Conservation (phyloP, 495 filamentous ascomycete genomes). For the Podospora pseudopauciseta region DNA sequence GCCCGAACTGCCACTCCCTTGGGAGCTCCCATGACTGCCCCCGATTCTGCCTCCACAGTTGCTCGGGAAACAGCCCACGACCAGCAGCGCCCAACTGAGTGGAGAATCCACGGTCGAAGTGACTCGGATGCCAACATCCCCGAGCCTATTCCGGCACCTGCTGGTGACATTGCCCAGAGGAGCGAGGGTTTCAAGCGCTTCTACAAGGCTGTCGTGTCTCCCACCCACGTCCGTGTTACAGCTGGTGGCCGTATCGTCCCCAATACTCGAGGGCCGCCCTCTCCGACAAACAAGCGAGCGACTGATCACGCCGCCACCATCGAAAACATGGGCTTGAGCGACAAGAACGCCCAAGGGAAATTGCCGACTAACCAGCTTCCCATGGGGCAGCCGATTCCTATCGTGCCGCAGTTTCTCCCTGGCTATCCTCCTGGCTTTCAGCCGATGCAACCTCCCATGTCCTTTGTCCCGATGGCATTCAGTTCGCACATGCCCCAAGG, state of each 20-base stretch:
- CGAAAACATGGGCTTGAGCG: constrained; percentile 16
- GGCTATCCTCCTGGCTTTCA: constrained; percentile 32
- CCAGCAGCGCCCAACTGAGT: constrained; percentile 26
- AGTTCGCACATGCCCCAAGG: constrained; percentile 27
- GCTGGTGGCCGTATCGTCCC: constrained; percentile 55
- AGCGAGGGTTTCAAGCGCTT: constrained; percentile 55
- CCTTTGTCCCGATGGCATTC: constrained; percentile 31
- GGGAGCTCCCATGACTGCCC: too few relatives aligned
- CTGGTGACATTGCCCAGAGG: constrained; percentile 43
- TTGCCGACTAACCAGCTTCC: constrained; percentile 13
- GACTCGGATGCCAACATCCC: constrained; percentile 31
- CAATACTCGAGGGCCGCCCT: constrained; percentile 48
- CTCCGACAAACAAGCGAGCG: constrained; percentile 41
- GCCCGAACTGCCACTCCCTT: background rate
- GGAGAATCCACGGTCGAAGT: constrained; percentile 43
- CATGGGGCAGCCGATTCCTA: constrained; percentile 18
- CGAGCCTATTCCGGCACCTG: constrained; percentile 47
- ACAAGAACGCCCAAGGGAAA: constrained; percentile 24
- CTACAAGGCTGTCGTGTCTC: constrained; percentile 53
- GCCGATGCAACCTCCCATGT: constrained; percentile 28
- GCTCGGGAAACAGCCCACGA: constrained; percentile 8
- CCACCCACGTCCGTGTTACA: constrained; percentile 54
- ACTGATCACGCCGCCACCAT: constrained; percentile 30
- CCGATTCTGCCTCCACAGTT: background rate
- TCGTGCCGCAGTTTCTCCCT: constrained; percentile 24